phyloP scores from a whole-genome alignment of 805 yeast genomes.

The Pichia ethanolica region DNA sequence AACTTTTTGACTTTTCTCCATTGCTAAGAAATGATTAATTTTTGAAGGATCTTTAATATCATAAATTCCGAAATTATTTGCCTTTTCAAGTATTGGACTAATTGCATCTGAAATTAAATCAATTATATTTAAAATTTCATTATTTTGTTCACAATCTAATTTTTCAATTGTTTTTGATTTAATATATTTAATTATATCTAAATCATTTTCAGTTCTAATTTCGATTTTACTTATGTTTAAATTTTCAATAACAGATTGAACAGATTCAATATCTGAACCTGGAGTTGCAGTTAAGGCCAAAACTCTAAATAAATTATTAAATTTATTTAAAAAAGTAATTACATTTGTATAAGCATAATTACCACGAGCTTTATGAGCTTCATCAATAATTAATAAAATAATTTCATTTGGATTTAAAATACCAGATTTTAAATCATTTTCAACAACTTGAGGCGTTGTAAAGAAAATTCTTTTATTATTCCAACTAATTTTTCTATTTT shows the following conservation, averaged over 20 bases:
- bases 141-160: constrained; percentile 44
- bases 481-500: constrained; percentile 76
- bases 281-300: constrained; percentile 96
- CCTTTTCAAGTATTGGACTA: constrained; percentile 55
- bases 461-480: constrained; percentile 69
- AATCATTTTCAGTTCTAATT: constrained; percentile 75
- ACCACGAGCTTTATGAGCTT: constrained; percentile 91
- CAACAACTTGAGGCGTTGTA: constrained; percentile 94
- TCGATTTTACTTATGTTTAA: constrained; percentile 71
- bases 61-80: constrained; percentile 56
- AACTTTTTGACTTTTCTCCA: constrained; percentile 59
- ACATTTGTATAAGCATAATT: constrained; percentile 84
- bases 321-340: constrained; percentile 55
- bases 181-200: constrained; percentile 75
- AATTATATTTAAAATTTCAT: constrained; percentile 50
- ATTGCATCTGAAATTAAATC: constrained; percentile 55
- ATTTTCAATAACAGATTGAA: constrained; percentile 75
- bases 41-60: constrained; percentile 58
- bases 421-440: constrained; percentile 77
- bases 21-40: constrained; percentile 62
- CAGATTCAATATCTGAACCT: constrained; percentile 77
- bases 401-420: constrained; percentile 67
- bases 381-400: constrained; percentile 79
- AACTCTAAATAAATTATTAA: constrained; percentile 61
- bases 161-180: constrained; percentile 57